Evolutionary conservation across 2,329 filamentous ascomycete species (phyloP), one percentile per base, ranked within the genome.

Genomic region (Penicillium rolfsii): DNA sequence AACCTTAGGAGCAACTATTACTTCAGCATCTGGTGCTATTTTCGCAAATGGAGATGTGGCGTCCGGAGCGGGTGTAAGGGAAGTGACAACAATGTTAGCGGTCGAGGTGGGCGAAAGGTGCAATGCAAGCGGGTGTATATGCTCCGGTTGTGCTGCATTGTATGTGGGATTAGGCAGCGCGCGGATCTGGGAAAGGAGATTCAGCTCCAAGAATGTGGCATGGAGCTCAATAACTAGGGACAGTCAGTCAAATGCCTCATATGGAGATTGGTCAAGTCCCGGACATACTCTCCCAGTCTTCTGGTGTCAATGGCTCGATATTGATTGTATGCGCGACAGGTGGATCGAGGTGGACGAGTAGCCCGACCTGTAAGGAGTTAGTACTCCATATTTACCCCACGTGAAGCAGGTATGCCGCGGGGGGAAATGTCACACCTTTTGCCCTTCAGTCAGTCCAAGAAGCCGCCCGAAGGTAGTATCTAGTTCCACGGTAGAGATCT

Each of bases 41-140:
- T 97, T 98, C 28, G 91, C 92, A 73, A 99, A 99, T 0, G 91
- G 84, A 1, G 87, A 84, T 52, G 88, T 85, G 2, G 86, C 81
- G 1, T 90, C 77, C 4, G 88, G 87, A 0, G 87, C 81, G 1
- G 95, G 95, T 1, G 89, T 87, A n/a, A 99, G 81, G 1, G 91
- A 93, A 6, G 91, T 87, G 8, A 98, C 86, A 58, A 88, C 88
- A 64, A 99, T 93, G 71, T 93, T 97, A 9, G 95, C 96, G 1
- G 94, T 97, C 3, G 94, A 97, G 0, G 94, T 98, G 2, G 93
- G 94, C 11, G 95, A 97, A 0, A 99, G 84, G 75, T 99, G 95
- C 22, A 99, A 83, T 1, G 93, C 96, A 64, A 99, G 81, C 12
- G 93, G 89, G 75, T 99, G 93, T 30, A 87, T 80, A 38, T 83